A percentile compares a stretch with the other conserved stretches of the same genome.
Evolutionary conservation across 805 yeast genomes (phyloP).

Genomic region (Tetrapisispora iriomotensis): DNA sequence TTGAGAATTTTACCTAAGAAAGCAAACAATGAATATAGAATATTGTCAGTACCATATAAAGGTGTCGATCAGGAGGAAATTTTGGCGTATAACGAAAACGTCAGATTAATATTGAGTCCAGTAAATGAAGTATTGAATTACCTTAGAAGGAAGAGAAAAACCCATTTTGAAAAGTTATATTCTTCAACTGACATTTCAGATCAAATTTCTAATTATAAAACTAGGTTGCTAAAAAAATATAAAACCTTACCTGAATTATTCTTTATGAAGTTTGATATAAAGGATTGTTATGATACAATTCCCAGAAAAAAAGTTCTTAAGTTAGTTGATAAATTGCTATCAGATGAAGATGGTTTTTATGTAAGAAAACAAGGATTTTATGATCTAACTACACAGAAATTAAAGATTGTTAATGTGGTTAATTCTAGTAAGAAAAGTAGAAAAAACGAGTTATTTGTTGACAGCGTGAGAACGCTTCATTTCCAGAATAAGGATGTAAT

Average conservation of each 20-base stretch:
- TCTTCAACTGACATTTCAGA: constrained; percentile 40
- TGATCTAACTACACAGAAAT: constrained; percentile 11
- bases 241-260: constrained; percentile 32
- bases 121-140: constrained; percentile 31
- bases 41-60: constrained; percentile 45
- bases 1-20: constrained; percentile 52
- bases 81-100: constrained; percentile 28
- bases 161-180: constrained; percentile 27
- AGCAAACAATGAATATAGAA: constrained; percentile 40
- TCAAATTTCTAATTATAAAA: constrained; percentile 32
- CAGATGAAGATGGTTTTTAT: constrained; percentile 20
- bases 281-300: constrained; percentile 66
- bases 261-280: constrained; percentile 65
- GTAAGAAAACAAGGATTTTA: constrained; percentile 18
- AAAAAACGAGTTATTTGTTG: constrained; percentile 20
- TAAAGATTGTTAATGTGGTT: constrained; percentile 10
- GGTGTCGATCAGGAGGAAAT: constrained; percentile 29
- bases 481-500: constrained; percentile 38
- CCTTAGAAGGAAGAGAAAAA: constrained; percentile 22
- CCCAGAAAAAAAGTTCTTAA: constrained; percentile 37
- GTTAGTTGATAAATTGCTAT: constrained; percentile 20
- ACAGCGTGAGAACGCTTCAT: constrained; percentile 28
- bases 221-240: constrained; percentile 9
- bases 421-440: constrained; percentile 12
- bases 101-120: constrained; percentile 36